These are phyloP conservation scores for Microbotryomycetes sp. DNA, from an alignment of 1,284 basidiomycete genomes.

Conservation along the genomic window DNA sequence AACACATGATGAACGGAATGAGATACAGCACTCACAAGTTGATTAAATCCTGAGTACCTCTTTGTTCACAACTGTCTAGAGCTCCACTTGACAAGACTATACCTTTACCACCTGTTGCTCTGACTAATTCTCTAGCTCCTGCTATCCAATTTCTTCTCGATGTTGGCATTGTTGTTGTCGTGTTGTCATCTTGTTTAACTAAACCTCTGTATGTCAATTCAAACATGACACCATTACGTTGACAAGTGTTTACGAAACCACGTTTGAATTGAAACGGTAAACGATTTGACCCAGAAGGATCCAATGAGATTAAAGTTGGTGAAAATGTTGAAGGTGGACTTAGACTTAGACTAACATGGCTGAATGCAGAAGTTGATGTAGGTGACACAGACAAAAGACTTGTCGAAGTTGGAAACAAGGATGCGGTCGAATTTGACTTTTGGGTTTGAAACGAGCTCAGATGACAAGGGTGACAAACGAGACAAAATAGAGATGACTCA, in stretches of 20 bases:
- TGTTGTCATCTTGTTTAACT: constrained; percentile 53
- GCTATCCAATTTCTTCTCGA: constrained; percentile 77
- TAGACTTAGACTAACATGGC: constrained; percentile 70
- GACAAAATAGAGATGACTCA: background rate
- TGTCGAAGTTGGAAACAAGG: constrained; percentile 17
- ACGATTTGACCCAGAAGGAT: constrained; percentile 62
- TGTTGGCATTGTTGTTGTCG: constrained; percentile 10
- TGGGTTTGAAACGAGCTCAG: background rate
- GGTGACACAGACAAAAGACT: constrained; percentile 62
- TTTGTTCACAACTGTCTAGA: constrained; percentile 53
- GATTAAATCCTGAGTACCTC: constrained; percentile 61
- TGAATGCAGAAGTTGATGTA: constrained; percentile 63
- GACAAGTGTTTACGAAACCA: constrained; percentile 68
- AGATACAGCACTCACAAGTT: constrained; percentile 55
- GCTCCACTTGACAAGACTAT: constrained; percentile 62
- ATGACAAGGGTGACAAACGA: background rate
- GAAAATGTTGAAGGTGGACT: constrained; percentile 69
- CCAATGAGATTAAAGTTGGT: constrained; percentile 72
- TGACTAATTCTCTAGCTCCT: constrained; percentile 59
- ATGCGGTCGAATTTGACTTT: constrained; percentile 31
- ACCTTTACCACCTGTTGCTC: constrained; percentile 69
- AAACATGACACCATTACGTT: constrained; percentile 75
- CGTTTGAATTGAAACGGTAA: constrained; percentile 75
- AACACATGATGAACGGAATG: background rate
- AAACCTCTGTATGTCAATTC: constrained; percentile 72